phyloP scores from a whole-genome alignment of 2,329 filamentous ascomycete species.

The Aureobasidium sp. region DNA sequence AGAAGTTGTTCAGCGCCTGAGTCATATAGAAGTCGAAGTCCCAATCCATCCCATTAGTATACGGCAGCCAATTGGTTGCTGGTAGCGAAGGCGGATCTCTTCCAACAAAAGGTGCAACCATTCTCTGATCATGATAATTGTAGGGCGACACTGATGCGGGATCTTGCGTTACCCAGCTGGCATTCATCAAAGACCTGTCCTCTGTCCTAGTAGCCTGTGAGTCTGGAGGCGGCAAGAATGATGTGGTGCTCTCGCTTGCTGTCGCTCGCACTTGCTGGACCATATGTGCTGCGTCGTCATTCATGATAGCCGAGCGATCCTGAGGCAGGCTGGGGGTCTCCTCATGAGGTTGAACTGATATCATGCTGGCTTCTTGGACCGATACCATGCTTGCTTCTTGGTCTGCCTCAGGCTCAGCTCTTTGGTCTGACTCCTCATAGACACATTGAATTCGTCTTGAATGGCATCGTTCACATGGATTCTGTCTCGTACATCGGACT shows the following conservation, averaged over 20 bases:
- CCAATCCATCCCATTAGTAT: background rate
- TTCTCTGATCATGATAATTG: background rate
- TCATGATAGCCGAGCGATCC: background rate
- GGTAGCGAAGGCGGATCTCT: background rate
- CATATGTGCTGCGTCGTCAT: background rate
- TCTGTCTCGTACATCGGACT: conserved; percentile 5
- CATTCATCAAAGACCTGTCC: background rate
- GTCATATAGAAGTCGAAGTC: conserved; percentile 12
- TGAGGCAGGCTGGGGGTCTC: background rate
- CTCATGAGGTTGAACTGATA: background rate
- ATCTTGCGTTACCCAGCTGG: background rate
- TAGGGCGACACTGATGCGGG: background rate
- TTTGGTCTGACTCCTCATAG: background rate
- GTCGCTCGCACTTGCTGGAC: background rate
- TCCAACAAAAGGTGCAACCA: background rate
- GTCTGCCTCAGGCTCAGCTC: background rate
- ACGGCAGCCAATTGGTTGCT: conserved; percentile 6
- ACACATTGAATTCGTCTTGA: background rate
- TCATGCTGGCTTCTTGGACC: background rate
- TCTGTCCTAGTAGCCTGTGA: background rate
- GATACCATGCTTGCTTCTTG: background rate
- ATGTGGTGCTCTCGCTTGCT: background rate
- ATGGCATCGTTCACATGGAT: conserved; percentile 1
- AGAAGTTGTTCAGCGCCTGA: conserved; percentile 4
- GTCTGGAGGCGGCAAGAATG: background rate